These are phyloP conservation scores for Trametes elegans DNA, from an alignment of 768 basidiomycete genomes.

Conservation along the genomic window DNA sequence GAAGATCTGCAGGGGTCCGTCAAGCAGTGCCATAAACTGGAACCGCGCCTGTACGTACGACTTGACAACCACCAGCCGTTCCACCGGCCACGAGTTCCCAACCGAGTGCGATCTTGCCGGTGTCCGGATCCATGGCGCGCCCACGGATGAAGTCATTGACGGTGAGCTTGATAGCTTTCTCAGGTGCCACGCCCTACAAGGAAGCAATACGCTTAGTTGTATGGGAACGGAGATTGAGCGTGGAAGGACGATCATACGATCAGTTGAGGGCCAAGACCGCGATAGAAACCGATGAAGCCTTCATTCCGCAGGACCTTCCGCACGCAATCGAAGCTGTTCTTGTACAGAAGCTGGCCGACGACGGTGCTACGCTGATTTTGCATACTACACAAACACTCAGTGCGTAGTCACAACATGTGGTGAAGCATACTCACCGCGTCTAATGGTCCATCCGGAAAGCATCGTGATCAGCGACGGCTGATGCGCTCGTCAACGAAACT, in stretches of 20 bases:
- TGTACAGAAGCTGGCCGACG: slow-evolving; percentile 95
- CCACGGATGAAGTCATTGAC: slow-evolving; percentile 90
- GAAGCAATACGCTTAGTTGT: background rate
- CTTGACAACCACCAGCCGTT: slow-evolving; percentile 94
- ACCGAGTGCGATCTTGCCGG: slow-evolving; percentile 85
- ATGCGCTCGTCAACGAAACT: slow-evolving; percentile 19
- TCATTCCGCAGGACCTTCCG: slow-evolving; percentile 93
- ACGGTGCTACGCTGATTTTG: slow-evolving; percentile 98
- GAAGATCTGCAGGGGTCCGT: slow-evolving; percentile 61
- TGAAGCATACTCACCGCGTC: slow-evolving; percentile 49
- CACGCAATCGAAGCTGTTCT: slow-evolving; percentile 94
- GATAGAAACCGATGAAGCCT: slow-evolving; percentile 93
- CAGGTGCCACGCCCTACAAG: slow-evolving; percentile 84
- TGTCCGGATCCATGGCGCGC: slow-evolving; percentile 88
- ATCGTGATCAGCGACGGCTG: background rate
- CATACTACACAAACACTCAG: slow-evolving; percentile 51
- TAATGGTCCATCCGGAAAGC: slow-evolving; percentile 24
- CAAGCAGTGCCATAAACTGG: background rate
- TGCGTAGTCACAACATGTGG: background rate
- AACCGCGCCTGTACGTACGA: slow-evolving; percentile 54
- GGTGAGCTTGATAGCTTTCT: slow-evolving; percentile 97
- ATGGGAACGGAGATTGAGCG: background rate
- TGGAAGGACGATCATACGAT: slow-evolving; percentile 55
- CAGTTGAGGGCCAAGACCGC: slow-evolving; percentile 92
- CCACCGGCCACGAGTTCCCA: slow-evolving; percentile 95